A percentile compares a stretch with the other conserved stretches of the same genome.
These are phyloP conservation scores for Plenodomus biglobosus DNA, from an alignment of 2,329 filamentous ascomycete genomes.

Conservation along the genomic window DNA sequence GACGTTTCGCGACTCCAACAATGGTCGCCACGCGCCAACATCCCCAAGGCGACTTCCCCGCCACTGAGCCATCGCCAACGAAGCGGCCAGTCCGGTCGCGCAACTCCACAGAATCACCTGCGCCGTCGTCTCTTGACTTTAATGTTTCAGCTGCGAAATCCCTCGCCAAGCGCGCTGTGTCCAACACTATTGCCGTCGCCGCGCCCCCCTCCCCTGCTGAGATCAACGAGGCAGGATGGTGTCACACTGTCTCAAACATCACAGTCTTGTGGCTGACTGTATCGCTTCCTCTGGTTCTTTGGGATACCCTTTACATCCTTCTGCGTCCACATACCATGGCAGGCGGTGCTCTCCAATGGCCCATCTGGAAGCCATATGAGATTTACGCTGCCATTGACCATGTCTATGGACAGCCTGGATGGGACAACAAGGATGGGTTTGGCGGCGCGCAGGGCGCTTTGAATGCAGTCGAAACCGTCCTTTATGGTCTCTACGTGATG, in stretches of 20 bases:
- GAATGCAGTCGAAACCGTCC: slow-evolving; percentile 67
- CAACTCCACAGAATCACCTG: slow-evolving; percentile 38
- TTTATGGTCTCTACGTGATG: slow-evolving; percentile 65
- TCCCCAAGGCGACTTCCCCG: slow-evolving; percentile 40
- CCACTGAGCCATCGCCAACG: slow-evolving; percentile 39
- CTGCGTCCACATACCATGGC: slow-evolving; percentile 80
- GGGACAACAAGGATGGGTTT: slow-evolving; percentile 68
- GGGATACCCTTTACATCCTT: slow-evolving; percentile 80
- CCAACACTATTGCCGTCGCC: slow-evolving; percentile 18
- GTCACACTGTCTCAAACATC: slow-evolving; percentile 62
- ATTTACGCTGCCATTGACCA: slow-evolving; percentile 80
- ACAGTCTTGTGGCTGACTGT: slow-evolving; percentile 71
- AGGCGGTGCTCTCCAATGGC: slow-evolving; percentile 70
- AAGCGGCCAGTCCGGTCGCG: slow-evolving; percentile 40
- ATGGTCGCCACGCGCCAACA: slow-evolving; percentile 48
- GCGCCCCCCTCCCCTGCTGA: slow-evolving; percentile 25
- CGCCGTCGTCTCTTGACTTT: slow-evolving; percentile 25
- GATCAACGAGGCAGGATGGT: slow-evolving; percentile 46
- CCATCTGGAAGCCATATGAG: slow-evolving; percentile 74
- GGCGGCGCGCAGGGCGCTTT: slow-evolving; percentile 71
- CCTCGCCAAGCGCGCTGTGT: slow-evolving; percentile 28
- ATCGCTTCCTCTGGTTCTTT: slow-evolving; percentile 75
- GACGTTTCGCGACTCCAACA: background rate
- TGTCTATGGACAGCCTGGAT: slow-evolving; percentile 77
- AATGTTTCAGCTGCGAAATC: slow-evolving; percentile 20